Base-by-base conservation (phyloP, 2,329 filamentous ascomycete genomes). In the Botrytis cinerea region DNA sequence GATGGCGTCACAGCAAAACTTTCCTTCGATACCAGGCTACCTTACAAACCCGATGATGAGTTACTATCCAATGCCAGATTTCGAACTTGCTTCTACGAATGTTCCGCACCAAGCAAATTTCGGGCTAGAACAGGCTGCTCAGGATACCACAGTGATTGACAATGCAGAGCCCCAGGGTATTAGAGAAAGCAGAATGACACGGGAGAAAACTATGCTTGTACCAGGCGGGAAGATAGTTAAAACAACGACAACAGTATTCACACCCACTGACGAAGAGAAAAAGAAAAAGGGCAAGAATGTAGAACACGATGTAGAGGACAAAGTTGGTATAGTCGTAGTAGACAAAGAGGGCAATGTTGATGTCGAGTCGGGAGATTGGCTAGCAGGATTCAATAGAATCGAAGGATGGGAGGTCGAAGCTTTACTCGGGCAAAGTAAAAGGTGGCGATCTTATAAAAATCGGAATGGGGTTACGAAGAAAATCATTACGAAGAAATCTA, bases 401-500 rank as follows among this genome's bases (percentile, higher is more conserved):
- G 71, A 72, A 51, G 48, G 40, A n/a, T 72, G 71, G 71, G 71
- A 72, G 59, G 51, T 72, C 43, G 71, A 68, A 25, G 63, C 63
- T 35, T 51, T 72, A n/a, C 62, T 72, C 18, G 35, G 35, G 12
- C 51, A n/a, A 48, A 61, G n/a, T 28, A 57, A 57, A 45, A 72
- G 43, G 32, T 45, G 63, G 43, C 35, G 40, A 18, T 14, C 60
- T 16, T 35, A 51, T 16, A 40, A n/a, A 25, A 61, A 61, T 28
- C 67, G 22, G 40, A 69, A 51, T 48, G 32, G 40, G 4, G 51
- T n/a, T 25, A 62, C 25, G 22, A 62, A 63, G 20, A 70, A 45
- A 12, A 18, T 7, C 1, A 60, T 59, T 12, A 32, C 62, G 20
- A 72, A 68, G 18, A 68, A 68, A 40, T 8, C 38, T 10, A 51